Evolutionary conservation across 306 rosid species (phyloP).

Genomic region (Bauhinia variegata): DNA sequence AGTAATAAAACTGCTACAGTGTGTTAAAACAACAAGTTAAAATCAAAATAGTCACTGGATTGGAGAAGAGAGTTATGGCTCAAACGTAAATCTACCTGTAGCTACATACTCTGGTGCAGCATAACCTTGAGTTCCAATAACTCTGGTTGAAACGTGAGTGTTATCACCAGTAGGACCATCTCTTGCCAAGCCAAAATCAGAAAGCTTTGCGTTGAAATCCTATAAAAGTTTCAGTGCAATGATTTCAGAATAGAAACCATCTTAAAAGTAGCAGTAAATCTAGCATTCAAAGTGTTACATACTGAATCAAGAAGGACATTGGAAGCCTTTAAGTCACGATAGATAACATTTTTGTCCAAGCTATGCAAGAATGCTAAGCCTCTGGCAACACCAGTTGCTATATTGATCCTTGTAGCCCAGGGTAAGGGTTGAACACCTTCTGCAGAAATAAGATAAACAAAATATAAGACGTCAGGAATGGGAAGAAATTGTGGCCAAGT

Average conservation of each 20-base stretch:
- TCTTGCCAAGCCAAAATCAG: conserved; percentile 96
- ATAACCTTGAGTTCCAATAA: conserved; percentile 89
- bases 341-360: conserved; percentile 77
- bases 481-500: conserved; percentile 1
- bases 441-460: conserved; percentile 38
- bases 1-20: background rate
- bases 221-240: conserved; percentile 28
- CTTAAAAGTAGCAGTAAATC: background rate
- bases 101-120: conserved; percentile 98
- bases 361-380: conserved; percentile 81
- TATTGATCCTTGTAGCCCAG: conserved; percentile 70
- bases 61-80: too few relatives aligned
- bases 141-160: conserved; percentile 92
- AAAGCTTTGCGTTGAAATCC: conserved; percentile 86
- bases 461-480: conserved; percentile 12
- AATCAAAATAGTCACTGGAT: too few relatives aligned
- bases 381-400: conserved; percentile 75
- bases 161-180: conserved; percentile 98
- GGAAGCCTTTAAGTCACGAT: conserved; percentile 92
- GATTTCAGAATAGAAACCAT: conserved; percentile 32
- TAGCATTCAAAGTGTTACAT: conserved; percentile 21
- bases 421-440: conserved; percentile 84
- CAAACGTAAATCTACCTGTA: conserved; percentile 62
- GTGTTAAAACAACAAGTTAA: background rate
- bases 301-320: conserved; percentile 91